phyloP scores from a whole-genome alignment of 75 land plant species.

The Cryptomeria japonica region DNA sequence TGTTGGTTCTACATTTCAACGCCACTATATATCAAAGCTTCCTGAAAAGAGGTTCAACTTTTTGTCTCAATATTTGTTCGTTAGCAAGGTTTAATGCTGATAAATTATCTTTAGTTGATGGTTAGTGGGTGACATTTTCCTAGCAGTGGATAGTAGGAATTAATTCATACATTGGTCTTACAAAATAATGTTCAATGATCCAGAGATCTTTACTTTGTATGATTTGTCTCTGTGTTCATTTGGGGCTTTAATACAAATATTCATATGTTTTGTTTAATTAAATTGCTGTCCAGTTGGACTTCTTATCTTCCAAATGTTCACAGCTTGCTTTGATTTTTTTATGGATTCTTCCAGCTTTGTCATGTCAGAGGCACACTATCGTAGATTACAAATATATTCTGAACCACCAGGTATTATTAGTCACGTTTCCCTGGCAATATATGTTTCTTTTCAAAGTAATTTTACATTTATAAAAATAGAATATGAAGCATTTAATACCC shows the following conservation, averaged over 20 bases:
- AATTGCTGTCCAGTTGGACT: not conserved
- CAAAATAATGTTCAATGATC: not conserved
- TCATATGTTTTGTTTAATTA: not conserved
- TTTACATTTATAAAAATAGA: not conserved
- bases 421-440: not conserved
- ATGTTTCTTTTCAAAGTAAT: not conserved
- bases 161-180: not conserved
- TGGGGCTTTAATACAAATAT: not conserved
- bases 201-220: not conserved
- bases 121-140: not conserved
- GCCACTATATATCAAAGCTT: conserved; percentile 18
- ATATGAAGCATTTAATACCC: conserved; percentile 2
- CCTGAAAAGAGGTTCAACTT: not conserved
- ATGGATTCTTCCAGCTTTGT: conserved; percentile 1
- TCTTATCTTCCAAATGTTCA: conserved; percentile 7
- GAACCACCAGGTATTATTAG: not conserved
- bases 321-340: not conserved
- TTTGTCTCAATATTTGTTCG: not conserved
- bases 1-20: conserved; percentile 27
- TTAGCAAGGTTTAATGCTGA: not conserved
- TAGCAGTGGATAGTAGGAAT: not conserved
- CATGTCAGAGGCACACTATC: conserved; percentile 4
- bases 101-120: not conserved
- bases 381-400: conserved; percentile 3
- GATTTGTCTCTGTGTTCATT: not conserved